Conservation (phyloP, 805 yeast species). For the Sugiyamaella lignohabitans region DNA sequence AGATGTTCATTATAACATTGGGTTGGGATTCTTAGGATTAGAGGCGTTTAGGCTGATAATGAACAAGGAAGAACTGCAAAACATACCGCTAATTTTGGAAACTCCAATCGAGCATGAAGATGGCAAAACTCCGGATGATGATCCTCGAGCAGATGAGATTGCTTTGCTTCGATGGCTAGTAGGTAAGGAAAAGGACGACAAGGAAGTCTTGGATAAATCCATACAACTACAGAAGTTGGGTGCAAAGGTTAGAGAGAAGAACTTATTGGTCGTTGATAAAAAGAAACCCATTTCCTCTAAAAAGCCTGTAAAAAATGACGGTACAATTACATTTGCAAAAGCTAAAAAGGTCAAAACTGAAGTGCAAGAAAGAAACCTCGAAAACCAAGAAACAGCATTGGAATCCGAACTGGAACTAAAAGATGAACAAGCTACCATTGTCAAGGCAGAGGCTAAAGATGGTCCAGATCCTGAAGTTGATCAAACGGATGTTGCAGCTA, state of each 20-base stretch:
- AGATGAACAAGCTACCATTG: background rate
- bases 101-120: constrained; percentile 67
- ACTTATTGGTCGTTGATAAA: constrained; percentile 55
- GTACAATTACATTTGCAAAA: background rate
- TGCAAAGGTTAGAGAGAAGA: constrained; percentile 61
- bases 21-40: constrained; percentile 82
- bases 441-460: background rate
- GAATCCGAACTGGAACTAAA: background rate
- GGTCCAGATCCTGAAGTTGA: background rate
- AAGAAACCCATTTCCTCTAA: constrained; percentile 29
- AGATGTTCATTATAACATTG: constrained; percentile 86
- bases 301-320: background rate
- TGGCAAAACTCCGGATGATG: constrained; percentile 3
- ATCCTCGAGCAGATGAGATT: constrained; percentile 67
- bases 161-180: constrained; percentile 72
- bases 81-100: constrained; percentile 77
- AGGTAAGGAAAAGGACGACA: constrained; percentile 48
- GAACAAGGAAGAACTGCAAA: constrained; percentile 53
- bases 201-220: constrained; percentile 46
- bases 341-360: constrained; percentile 2
- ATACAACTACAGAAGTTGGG: constrained; percentile 54
- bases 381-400: too few species aligned
- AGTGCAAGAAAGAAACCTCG: background rate
- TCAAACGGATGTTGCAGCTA: background rate
- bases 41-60: constrained; percentile 77